Evolutionary conservation across 805 yeast species (phyloP).

Genomic region (Lipomyces lipofer): DNA sequence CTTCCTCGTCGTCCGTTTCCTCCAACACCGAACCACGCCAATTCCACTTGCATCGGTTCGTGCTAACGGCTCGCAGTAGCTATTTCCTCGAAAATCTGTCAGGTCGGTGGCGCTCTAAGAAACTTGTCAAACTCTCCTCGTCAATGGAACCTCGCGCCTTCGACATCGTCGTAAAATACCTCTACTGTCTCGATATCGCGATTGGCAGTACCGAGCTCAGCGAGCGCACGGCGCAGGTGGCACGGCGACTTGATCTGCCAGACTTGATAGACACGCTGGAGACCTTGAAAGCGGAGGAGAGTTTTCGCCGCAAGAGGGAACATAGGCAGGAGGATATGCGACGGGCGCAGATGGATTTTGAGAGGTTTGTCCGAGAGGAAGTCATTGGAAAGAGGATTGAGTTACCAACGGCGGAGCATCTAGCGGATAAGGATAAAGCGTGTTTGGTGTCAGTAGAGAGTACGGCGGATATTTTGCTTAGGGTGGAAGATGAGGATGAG

Average conservation of each 20-base stretch:
- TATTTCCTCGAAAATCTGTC: constrained; percentile 38
- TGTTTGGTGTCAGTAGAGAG: constrained; percentile 23
- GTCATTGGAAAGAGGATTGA: constrained; percentile 28
- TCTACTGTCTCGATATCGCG: constrained; percentile 45
- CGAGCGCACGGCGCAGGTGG: constrained; percentile 38
- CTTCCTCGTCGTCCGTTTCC: neutral
- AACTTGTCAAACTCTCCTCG: constrained; percentile 31
- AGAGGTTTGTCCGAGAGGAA: constrained; percentile 37
- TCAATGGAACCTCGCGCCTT: constrained; percentile 36
- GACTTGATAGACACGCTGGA: constrained; percentile 45
- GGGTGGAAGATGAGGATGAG: constrained; percentile 18
- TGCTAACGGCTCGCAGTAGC: constrained; percentile 37
- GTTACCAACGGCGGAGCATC: neutral
- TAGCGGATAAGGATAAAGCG: neutral
- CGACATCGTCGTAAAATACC: constrained; percentile 37
- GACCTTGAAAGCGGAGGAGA: constrained; percentile 35
- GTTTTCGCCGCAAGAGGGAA: constrained; percentile 40
- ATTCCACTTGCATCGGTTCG: constrained; percentile 34
- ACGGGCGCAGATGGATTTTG: constrained; percentile 35
- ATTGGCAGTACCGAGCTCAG: constrained; percentile 37
- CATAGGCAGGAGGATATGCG: constrained; percentile 41
- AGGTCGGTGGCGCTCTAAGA: constrained; percentile 34
- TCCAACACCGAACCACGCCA: constrained; percentile 2
- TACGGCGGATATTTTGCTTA: constrained; percentile 25
- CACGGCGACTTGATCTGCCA: constrained; percentile 41